A percentile compares a stretch with the other conserved stretches of the same genome.
These are phyloP conservation scores for Eucalyptus lansdowneana DNA, from an alignment of 345 rosid genomes.

Conservation along the genomic window DNA sequence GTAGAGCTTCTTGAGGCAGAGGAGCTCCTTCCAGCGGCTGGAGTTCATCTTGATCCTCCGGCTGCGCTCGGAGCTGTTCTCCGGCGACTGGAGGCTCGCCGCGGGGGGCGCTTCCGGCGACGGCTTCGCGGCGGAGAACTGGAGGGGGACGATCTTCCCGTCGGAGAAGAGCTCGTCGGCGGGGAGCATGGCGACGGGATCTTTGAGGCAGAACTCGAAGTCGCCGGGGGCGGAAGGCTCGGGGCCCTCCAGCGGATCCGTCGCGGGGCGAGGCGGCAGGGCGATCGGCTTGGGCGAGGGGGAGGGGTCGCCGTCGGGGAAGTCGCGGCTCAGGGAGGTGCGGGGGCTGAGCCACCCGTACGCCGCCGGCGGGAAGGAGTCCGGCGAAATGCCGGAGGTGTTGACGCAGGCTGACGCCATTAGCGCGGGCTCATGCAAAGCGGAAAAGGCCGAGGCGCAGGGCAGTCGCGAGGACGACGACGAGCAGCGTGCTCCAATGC, in stretches of 20 bases:
- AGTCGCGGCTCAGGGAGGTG: conserved; percentile 39
- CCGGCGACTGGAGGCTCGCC: conserved; percentile 12
- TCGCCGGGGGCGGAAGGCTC: conserved; percentile 16
- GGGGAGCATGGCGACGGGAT: conserved; percentile 75
- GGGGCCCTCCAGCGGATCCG: conserved; percentile 2
- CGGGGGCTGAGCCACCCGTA: conserved; percentile 63
- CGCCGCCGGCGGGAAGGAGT: conserved; percentile 34
- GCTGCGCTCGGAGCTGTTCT: conserved; percentile 10
- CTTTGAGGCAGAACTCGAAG: conserved; percentile 83
- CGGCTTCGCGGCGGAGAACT: conserved; percentile 12
- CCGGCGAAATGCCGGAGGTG: conserved; percentile 46
- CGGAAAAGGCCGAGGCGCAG: background rate
- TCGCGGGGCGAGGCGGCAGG: background rate
- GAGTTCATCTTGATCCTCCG: conserved; percentile 47
- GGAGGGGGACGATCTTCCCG: conserved; percentile 80
- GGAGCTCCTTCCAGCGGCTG: conserved; percentile 86
- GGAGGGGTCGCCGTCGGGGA: background rate
- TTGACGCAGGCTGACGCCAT: conserved; percentile 93
- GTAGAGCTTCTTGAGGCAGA: conserved; percentile 59
- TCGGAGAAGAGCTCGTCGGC: conserved; percentile 91
- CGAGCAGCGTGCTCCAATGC: background rate
- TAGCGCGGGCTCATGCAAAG: background rate
- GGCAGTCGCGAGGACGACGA: background rate
- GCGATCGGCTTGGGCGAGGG: background rate
- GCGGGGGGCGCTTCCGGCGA: background rate